A percentile compares a stretch with the other conserved stretches of the same genome.
Evolutionary conservation across 208 protist genomes (phyloP).

Genomic region (Trypanosoma conorhini): DNA sequence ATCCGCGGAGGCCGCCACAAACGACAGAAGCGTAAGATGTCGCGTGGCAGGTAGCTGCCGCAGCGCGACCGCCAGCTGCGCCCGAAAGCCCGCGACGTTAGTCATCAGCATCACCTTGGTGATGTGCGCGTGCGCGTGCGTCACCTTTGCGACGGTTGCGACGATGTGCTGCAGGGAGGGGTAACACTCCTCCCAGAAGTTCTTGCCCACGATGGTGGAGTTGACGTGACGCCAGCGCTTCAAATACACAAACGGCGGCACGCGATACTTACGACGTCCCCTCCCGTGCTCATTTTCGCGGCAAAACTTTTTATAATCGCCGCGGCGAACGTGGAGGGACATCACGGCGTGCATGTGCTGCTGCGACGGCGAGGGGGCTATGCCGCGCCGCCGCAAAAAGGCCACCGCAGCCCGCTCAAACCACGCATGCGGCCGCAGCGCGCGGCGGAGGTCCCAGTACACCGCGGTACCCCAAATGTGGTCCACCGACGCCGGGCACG

Average conservation of each 20-base stretch:
- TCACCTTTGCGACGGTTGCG: background rate
- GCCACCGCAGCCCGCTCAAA: slow-evolving; percentile 17
- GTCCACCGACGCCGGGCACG: slow-evolving; percentile 25
- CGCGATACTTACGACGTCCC: slow-evolving; percentile 16
- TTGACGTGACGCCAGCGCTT: slow-evolving; percentile 6
- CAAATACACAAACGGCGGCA: slow-evolving; percentile 16
- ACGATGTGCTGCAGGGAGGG: slow-evolving; percentile 9
- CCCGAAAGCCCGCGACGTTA: slow-evolving; percentile 2
- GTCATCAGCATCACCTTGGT: slow-evolving; percentile 12
- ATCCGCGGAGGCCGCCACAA: background rate
- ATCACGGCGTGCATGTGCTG: slow-evolving; percentile 6
- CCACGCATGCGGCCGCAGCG: slow-evolving; percentile 11
- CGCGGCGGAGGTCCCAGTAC: slow-evolving; percentile 25
- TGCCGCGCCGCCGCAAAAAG: slow-evolving; percentile 20
- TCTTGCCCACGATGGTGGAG: background rate
- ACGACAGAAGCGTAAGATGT: slow-evolving; percentile 6
- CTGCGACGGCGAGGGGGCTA: background rate
- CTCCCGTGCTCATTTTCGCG: slow-evolving; percentile 22
- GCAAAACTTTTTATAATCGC: slow-evolving; percentile 38
- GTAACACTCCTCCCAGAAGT: slow-evolving; percentile 18
- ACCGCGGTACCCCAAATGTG: slow-evolving; percentile 20
- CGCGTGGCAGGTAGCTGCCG: background rate
- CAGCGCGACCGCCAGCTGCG: background rate
- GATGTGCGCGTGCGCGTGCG: background rate
- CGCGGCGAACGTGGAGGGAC: slow-evolving; percentile 24